Conservation (phyloP, 2,329 filamentous ascomycete genomes). For the Aschersonia sp. region DNA sequence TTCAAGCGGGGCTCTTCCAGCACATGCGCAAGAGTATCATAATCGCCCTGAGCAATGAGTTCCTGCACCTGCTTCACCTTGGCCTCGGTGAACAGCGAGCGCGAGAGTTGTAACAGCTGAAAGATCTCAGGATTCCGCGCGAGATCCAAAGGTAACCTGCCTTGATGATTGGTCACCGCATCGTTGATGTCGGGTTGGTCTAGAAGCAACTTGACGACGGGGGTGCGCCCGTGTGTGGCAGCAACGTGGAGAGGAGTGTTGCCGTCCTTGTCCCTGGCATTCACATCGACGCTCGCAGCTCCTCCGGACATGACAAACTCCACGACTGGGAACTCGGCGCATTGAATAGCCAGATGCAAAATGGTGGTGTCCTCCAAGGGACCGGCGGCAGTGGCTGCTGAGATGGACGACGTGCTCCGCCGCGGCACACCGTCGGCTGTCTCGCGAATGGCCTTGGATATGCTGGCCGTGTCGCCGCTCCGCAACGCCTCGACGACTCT, state of each 20-base stretch:
- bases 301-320: constrained; percentile 84
- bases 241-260: constrained; percentile 90
- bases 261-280: constrained; percentile 81
- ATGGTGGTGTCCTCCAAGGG: constrained; percentile 72
- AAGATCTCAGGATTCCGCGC: constrained; percentile 91
- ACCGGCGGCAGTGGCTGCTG: constrained; percentile 21
- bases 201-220: constrained; percentile 71
- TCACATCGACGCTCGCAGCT: constrained; percentile 58
- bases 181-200: constrained; percentile 80
- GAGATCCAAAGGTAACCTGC: constrained; percentile 75
- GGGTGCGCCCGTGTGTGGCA: constrained; percentile 63
- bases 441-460: constrained; percentile 72
- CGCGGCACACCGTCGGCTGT: constrained; percentile 36
- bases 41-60: constrained; percentile 57
- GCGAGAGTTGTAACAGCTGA: constrained; percentile 80
- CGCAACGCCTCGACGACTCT: constrained; percentile 85
- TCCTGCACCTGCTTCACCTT: constrained; percentile 77
- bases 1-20: constrained; percentile 77
- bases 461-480: constrained; percentile 79
- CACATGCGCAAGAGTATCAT: constrained; percentile 63
- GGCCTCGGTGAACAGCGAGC: constrained; percentile 77
- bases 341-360: constrained; percentile 87
- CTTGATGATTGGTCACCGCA: constrained; percentile 68
- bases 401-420: constrained; percentile 41
- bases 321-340: constrained; percentile 81